Evolutionary conservation across 2,329 filamentous ascomycete genomes (phyloP).

Genomic region (Phaeosphaeriaceae sp.): DNA sequence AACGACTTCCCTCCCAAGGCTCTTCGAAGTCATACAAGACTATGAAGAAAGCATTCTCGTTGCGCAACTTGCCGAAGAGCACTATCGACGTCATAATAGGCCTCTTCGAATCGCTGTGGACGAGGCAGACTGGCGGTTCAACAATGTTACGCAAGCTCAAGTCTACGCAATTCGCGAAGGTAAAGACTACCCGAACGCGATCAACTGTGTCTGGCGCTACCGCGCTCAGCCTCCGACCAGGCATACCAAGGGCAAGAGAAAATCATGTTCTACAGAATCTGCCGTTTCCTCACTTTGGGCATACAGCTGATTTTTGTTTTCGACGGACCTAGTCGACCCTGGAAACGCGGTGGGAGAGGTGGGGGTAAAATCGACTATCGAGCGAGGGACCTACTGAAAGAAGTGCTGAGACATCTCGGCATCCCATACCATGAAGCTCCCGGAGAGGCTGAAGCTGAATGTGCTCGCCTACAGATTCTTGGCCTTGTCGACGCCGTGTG

Average conservation of each 20-base stretch:
- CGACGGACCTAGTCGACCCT: conserved; percentile 57
- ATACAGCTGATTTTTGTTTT: conserved; percentile 63
- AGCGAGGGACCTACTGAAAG: conserved; percentile 41
- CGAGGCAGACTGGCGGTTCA: conserved; percentile 54
- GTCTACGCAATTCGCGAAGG: conserved; percentile 46
- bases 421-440: conserved; percentile 55
- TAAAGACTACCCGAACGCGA: conserved; percentile 13
- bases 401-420: conserved; percentile 48
- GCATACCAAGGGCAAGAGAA: conserved; percentile 53
- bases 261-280: conserved; percentile 50
- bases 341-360: conserved; percentile 42
- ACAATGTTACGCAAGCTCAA: conserved; percentile 47
- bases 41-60: conserved; percentile 42
- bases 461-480: conserved; percentile 52
- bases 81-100: conserved; percentile 42
- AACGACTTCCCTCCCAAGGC: conserved; percentile 9
- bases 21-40: conserved; percentile 50
- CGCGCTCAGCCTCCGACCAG: conserved; percentile 28
- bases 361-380: conserved; percentile 44
- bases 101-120: conserved; percentile 53
- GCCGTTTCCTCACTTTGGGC: conserved; percentile 56
- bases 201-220: background rate
- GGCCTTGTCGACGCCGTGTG: conserved; percentile 59
- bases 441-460: conserved; percentile 59
- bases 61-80: conserved; percentile 48